Base-by-base conservation (phyloP, 2,329 filamentous ascomycete genomes). In the Arachnomyces sp. region DNA sequence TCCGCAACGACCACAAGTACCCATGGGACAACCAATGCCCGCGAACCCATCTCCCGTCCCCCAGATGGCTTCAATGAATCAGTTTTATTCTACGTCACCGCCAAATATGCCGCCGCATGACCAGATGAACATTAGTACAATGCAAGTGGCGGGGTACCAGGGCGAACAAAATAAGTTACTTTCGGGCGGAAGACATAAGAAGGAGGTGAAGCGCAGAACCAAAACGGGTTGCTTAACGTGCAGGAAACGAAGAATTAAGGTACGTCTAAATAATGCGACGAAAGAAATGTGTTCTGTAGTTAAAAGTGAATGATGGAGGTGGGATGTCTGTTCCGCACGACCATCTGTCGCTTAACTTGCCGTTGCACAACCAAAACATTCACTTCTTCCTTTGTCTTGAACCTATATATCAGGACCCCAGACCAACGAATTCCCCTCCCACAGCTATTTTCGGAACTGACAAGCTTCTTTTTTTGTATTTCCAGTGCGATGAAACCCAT, bases 401-500 rank as follows among this genome's bases (percentile, higher is more conserved):
- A 9, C 20, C 9, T 25, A 25, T 25, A 25, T 25, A n/a, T n/a
- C n/a, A n/a, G n/a, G n/a, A n/a, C n/a, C 43, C 41, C 42, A 46
- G 38, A 38, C 45, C 34, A 32, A 32, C 39, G 17, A 7, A n/a
- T 17, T 36, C 32, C 28, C 34, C 31, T 36, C 25, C 7, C 28
- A 28, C 29, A 25, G 7, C 20, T 18, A 34, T 16, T 39, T 20
- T 30, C 12, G 13, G 30, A 42, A 34, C 34, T 37, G 14, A 25
- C 16, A 20, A 31, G 13, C 39, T 17, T 7, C 34, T 4, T 18
- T 28, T 32, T n/a, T 20, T 38, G 15, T 34, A 15, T 34, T 38
- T 17, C 30, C 61, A 95, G 92, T 98, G 92, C 68, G 92, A 96
- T 76, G 92, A 98, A 72, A 81, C 79, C 45, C 88, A 94, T 64